Base-by-base conservation (phyloP, 2,329 filamentous ascomycete genomes). In the Penicillium sp. region DNA sequence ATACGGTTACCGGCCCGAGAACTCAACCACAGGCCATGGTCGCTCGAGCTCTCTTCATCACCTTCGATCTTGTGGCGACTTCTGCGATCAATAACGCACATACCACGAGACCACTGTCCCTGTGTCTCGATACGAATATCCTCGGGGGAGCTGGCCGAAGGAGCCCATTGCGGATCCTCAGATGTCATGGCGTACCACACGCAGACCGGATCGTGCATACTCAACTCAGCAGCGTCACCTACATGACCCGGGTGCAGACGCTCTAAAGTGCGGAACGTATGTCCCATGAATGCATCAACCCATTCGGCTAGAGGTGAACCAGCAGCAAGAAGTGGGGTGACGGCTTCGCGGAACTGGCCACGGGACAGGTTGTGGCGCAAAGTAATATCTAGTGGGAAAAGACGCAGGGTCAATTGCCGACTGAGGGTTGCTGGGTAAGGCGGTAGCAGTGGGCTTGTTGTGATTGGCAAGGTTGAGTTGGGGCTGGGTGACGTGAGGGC, bases 61-160 rank as follows among this genome's bases (percentile, higher is more conserved):
- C 63, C 78, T 69, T 61, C 80, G 72, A 67, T 74, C 58, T 68
- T 75, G 53, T 72, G 77, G 59, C 72, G 77, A 44, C 75, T 77
- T 57, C 95, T 83, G 35, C 86, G 82, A 79, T 99, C 95, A 42
- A 92, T 80, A 31, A 98, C 83, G 69, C 92, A 93, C 88, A 95
- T 93, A 1, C 95, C 93, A 55, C 91, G 83, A 46, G 93, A 96
- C 95, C 95, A 99, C 78, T 98, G 95, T 1, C 93, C 95, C 2
- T 85, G 79, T 0, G 92, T 96, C 77, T 99, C 95, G 42, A 99
- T 81, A 21, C 95, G 84, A 55, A 99, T 88, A 72, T 99, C 95
- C 74, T 96, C 89, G 0, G 81, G 85, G 56, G 73, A 77, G 42
- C 82, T 79, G 14, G 78, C 73, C 1, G 83, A 80, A 16, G 83